Evolutionary conservation across 148 eudicot genomes (phyloP).

Genomic region (Arbutus unedo): DNA sequence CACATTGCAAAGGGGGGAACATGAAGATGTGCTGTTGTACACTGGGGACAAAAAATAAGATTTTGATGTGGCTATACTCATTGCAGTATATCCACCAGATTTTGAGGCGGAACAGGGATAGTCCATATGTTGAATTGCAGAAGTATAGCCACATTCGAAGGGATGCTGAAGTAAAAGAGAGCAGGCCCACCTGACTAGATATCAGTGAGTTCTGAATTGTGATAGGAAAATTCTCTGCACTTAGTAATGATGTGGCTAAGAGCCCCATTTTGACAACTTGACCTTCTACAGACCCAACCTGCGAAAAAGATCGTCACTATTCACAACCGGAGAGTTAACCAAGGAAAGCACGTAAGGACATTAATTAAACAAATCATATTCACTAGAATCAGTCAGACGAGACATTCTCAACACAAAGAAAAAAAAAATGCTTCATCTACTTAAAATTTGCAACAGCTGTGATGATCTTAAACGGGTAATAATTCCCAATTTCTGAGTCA

Average conservation of each 20-base stretch:
- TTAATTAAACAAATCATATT: neutral
- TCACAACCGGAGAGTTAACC: neutral
- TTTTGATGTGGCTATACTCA: no score
- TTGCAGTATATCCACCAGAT: neutral
- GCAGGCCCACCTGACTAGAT: slow-evolving; percentile 69
- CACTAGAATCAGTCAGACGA: neutral
- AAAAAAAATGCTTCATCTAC: neutral
- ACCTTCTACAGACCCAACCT: slow-evolving; percentile 98
- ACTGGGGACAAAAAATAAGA: neutral
- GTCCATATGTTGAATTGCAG: neutral
- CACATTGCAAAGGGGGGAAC: neutral
- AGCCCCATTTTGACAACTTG: slow-evolving; percentile 95
- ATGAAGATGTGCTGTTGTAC: neutral
- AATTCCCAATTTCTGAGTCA: neutral
- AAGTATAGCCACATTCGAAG: neutral
- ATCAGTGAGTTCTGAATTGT: slow-evolving; percentile 87
- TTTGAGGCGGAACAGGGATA: neutral
- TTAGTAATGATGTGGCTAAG: slow-evolving; percentile 72
- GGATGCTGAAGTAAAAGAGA: neutral
- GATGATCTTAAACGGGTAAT: neutral
- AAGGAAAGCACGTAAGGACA: neutral
- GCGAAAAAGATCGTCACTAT: slow-evolving; percentile 21
- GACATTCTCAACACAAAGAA: neutral
- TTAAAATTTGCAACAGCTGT: neutral
- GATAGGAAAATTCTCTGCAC: slow-evolving; percentile 83